Evolutionary conservation across 139 green algal genomes (phyloP), one percentile per base, ranked within the genome.

Genomic region (Tetradesmus lagerheimii): DNA sequence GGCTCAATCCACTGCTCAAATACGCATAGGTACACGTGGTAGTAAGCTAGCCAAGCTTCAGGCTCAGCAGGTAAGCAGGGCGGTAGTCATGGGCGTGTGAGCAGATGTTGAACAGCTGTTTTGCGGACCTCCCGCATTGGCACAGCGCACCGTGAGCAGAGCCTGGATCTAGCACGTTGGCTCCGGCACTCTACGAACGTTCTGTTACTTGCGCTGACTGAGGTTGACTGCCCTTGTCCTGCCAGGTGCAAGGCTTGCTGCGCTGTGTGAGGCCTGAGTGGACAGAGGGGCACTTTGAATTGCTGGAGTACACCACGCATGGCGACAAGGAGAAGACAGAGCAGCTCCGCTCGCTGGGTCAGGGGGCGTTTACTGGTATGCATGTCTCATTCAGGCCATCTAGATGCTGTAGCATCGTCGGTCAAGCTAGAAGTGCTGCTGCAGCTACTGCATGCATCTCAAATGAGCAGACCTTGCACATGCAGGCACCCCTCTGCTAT

Each of bases 331-430:
- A 89, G 14, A 50, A n/a, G 18, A n/a, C 39, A 6, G 29, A 50
- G 71, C 85, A 83, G 85, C 47, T 89, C 3, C 85, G 85, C 15
- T 15, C 43, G 18, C 45, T 89, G 41, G 85, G 85, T 25, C 45
- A 80, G 45, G 85, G 85, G 12, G 85, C 85, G 39, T 89, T 89
- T n/a, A 89, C 85, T 62, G 83, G 64, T 71, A 43, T 25, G 81
- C 18, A 20, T 47, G 6, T 27, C 11, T 76, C 23, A 18, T 86
- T 37, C 15, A 37, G 27, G 43, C 38, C 25, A 74, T 20, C 5
- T 83, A 15, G 80, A n/a, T 71, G 45, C 11, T 6, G 11, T 25
- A 25, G 62, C 80, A 37, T 84, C n/a, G n/a, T n/a, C n/a, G n/a
- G n/a, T n/a, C n/a, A n/a, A n/a, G n/a, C n/a, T n/a, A n/a, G n/a